Conservation (phyloP, 1,284 basidiomycete species). For the Ustilago nuda region DNA sequence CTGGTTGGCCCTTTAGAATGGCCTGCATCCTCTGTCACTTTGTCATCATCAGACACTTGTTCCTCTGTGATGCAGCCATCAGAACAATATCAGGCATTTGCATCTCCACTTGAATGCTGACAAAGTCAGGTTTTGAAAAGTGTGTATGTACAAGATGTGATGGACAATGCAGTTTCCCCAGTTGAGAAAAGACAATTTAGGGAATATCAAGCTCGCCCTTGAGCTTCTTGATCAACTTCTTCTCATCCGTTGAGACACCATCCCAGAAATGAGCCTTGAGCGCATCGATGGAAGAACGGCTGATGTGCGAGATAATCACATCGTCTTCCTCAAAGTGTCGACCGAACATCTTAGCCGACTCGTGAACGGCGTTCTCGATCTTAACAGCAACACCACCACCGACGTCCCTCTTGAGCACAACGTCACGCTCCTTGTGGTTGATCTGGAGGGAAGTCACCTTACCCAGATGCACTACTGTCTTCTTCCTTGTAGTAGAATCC, state of each 20-base stretch:
- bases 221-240: slow-evolving; percentile 90
- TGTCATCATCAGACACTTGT: too few species aligned
- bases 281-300: slow-evolving; percentile 87
- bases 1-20: too few species aligned
- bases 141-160: neutral
- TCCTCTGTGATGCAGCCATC: too few species aligned
- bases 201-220: slow-evolving; percentile 79
- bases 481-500: slow-evolving; percentile 86
- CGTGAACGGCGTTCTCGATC: slow-evolving; percentile 96
- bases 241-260: slow-evolving; percentile 91
- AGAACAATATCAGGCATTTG: neutral
- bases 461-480: slow-evolving; percentile 89
- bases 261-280: slow-evolving; percentile 83
- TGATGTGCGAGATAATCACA: slow-evolving; percentile 89
- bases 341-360: slow-evolving; percentile 81
- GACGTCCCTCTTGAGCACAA: slow-evolving; percentile 91
- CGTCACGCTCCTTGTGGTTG: slow-evolving; percentile 72
- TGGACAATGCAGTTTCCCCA: neutral
- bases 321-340: slow-evolving; percentile 96
- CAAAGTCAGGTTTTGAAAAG: neutral
- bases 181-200: slow-evolving; percentile 16
- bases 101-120: neutral
- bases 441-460: slow-evolving; percentile 80
- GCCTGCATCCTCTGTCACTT: too few species aligned
- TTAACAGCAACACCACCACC: slow-evolving; percentile 98